A percentile compares a stretch with the other conserved stretches of the same genome.
Conservation (phyloP, 2,329 filamentous ascomycete species). For the Thelonectria blattea region DNA sequence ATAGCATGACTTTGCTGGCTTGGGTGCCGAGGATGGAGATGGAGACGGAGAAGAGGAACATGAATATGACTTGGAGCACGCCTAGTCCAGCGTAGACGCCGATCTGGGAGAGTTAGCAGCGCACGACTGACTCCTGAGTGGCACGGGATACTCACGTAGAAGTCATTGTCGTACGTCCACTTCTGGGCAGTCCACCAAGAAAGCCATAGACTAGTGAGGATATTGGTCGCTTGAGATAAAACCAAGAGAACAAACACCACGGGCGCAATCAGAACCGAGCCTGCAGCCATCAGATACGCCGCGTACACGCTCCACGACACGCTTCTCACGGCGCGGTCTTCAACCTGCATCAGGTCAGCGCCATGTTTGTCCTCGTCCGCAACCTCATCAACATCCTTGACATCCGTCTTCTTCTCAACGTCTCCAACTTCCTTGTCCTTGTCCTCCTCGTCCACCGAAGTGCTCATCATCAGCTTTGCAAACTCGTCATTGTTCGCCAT, state of each 20-base stretch:
- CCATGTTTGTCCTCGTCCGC: constrained; percentile 63
- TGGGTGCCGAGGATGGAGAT: constrained; percentile 81
- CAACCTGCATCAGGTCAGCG: constrained; percentile 70
- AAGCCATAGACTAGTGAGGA: constrained; percentile 88
- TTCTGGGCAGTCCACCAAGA: constrained; percentile 84
- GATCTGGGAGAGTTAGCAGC: no score
- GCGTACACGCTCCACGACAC: constrained; percentile 81
- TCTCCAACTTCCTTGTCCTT: constrained; percentile 29
- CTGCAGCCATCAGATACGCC: constrained; percentile 78
- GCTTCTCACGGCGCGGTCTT: constrained; percentile 72
- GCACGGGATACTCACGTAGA: background rate
- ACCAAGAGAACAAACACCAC: constrained; percentile 68
- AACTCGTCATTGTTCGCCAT: constrained; percentile 80
- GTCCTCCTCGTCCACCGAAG: constrained; percentile 72
- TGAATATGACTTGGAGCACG: constrained; percentile 70
- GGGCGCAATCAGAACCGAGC: constrained; percentile 71
- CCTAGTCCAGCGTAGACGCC: constrained; percentile 75
- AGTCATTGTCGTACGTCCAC: constrained; percentile 63
- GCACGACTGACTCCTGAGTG: no score
- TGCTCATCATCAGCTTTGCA: constrained; percentile 76
- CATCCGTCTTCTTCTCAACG: constrained; percentile 51
- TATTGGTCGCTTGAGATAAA: constrained; percentile 80
- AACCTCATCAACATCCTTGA: constrained; percentile 19
- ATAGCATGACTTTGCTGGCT: constrained; percentile 82
- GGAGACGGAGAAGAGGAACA: constrained; percentile 80